Evolutionary conservation across 345 rosid genomes (phyloP).

Genomic region (Capsella bursapastoris): DNA sequence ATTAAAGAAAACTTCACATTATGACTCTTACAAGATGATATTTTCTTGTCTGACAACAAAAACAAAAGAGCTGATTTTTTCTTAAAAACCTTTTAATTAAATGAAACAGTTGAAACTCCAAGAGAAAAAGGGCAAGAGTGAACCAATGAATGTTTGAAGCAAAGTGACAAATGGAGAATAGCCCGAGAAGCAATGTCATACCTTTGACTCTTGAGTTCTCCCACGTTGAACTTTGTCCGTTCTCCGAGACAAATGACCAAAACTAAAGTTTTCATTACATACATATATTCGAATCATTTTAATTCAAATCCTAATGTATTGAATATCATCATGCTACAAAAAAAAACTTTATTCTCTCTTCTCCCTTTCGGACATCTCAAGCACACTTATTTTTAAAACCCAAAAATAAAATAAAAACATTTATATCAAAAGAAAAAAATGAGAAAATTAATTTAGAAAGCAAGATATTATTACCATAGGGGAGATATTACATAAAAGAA

Average conservation of each 20-base stretch:
- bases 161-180: constrained; percentile 42
- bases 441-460: neutral
- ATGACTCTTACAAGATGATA: constrained; percentile 12
- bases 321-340: neutral
- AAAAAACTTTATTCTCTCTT: constrained; percentile 22
- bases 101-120: constrained; percentile 24
- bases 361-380: constrained; percentile 36
- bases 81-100: neutral
- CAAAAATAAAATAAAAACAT: neutral
- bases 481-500: constrained; percentile 4
- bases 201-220: constrained; percentile 36
- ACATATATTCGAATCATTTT: constrained; percentile 22
- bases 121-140: constrained; percentile 23
- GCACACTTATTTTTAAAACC: neutral
- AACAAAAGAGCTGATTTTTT: neutral
- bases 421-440: neutral
- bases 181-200: constrained; percentile 34
- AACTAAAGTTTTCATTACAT: no score
- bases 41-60: neutral
- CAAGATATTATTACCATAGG: neutral
- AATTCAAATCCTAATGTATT: neutral
- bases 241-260: constrained; percentile 26
- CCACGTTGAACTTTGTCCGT: constrained; percentile 30
- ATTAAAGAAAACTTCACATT: neutral
- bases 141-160: constrained; percentile 44